These are phyloP conservation scores for Cephalotrichum gorgonifer DNA, from an alignment of 2,329 filamentous ascomycete species.

Conservation along the genomic window DNA sequence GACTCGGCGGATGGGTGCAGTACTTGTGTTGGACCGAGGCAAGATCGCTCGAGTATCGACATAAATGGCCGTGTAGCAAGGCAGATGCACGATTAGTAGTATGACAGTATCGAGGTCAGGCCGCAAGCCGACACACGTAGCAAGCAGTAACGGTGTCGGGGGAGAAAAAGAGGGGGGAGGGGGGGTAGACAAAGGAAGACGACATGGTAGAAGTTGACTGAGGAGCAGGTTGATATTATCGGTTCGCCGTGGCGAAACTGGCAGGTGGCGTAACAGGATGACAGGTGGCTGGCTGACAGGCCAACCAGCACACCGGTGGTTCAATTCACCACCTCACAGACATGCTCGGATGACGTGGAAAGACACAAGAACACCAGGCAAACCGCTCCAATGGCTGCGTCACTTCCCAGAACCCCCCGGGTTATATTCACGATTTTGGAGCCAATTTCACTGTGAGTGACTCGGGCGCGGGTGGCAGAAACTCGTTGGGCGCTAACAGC, in stretches of 20 bases:
- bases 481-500: neutral
- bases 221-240: neutral
- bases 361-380: constrained; percentile 5
- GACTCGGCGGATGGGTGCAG: neutral
- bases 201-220: neutral
- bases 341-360: too few relatives aligned
- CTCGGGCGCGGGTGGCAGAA: neutral
- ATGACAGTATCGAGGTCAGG: neutral
- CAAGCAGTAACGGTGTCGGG: neutral
- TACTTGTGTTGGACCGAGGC: neutral
- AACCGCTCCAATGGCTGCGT: constrained; percentile 39
- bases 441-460: constrained; percentile 54
- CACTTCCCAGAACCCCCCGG: constrained; percentile 53
- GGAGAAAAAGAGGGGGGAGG: neutral
- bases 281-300: too few relatives aligned
- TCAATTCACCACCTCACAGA: too few relatives aligned
- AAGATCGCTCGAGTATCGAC: neutral
- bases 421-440: constrained; percentile 59
- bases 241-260: too few relatives aligned
- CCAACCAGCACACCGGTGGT: too few relatives aligned
- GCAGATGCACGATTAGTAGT: neutral
- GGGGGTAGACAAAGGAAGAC: neutral
- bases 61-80: neutral
- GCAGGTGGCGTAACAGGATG: constrained; percentile 6
- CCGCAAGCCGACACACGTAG: neutral